A percentile compares a stretch with the other conserved stretches of the same genome.
These are phyloP conservation scores for Cucurbita argyrosperma DNA, from an alignment of 306 rosid species.

Conservation along the genomic window DNA sequence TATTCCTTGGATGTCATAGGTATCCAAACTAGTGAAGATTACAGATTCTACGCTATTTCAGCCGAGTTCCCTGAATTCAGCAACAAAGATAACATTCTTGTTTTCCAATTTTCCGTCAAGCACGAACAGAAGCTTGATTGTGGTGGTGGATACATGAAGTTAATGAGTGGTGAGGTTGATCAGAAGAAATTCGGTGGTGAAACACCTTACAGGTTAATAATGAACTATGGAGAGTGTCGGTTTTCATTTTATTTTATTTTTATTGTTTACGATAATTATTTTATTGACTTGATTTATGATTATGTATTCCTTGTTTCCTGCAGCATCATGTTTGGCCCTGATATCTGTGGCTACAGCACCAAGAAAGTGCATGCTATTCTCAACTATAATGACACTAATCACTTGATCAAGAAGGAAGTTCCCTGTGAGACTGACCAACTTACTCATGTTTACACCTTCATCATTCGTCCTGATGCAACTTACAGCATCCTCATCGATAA, in stretches of 20 bases:
- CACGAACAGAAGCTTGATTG: slow-evolving; percentile 99
- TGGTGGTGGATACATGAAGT: slow-evolving; percentile 98
- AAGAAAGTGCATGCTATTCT: slow-evolving; percentile 97
- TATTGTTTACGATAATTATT: not conserved
- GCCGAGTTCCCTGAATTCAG: slow-evolving; percentile 94
- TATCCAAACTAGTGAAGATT: slow-evolving; percentile 94
- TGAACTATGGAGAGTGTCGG: not conserved
- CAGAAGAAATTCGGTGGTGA: slow-evolving; percentile 98
- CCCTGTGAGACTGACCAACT: slow-evolving; percentile 98
- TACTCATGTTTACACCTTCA: slow-evolving; percentile 77
- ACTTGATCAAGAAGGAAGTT: slow-evolving; percentile 96
- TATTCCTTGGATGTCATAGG: slow-evolving; percentile 31
- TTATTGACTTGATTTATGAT: slow-evolving; percentile 4
- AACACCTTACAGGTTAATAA: slow-evolving; percentile 76
- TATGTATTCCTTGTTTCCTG: slow-evolving; percentile 4
- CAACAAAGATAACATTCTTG: slow-evolving; percentile 76
- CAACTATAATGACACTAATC: slow-evolving; percentile 58
- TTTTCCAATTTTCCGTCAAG: slow-evolving; percentile 90
- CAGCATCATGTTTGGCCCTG: slow-evolving; percentile 99
- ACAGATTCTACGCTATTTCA: slow-evolving; percentile 87
- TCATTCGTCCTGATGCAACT: slow-evolving; percentile 92
- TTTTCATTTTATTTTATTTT: not conserved
- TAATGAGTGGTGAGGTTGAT: slow-evolving; percentile 78
- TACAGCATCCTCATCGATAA: slow-evolving; percentile 85
- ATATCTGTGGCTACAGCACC: slow-evolving; percentile 96